Percentiles rank a stretch among this genome's conserved stretches.
Conservation (phyloP, 768 basidiomycete species). For the Calocera viscosa region DNA sequence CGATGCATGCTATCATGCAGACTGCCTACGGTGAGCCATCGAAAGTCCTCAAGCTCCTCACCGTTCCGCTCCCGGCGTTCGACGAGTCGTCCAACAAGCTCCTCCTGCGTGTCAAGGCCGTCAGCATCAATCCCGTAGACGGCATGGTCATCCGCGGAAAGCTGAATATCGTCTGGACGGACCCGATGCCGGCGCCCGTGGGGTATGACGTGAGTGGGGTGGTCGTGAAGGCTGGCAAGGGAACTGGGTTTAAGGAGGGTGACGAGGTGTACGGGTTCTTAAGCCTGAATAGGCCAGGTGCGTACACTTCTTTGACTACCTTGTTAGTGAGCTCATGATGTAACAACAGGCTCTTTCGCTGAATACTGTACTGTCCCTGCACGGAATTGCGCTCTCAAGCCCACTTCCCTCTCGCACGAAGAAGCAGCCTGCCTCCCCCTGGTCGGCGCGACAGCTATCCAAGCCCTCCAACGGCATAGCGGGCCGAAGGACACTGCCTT, state of each 20-base stretch:
- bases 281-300: neutral
- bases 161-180: neutral
- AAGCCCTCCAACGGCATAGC: neutral
- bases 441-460: neutral
- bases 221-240: neutral
- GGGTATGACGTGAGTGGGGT: neutral
- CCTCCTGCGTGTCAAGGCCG: neutral
- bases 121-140: constrained; percentile 4
- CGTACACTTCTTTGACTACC: neutral
- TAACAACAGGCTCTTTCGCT: neutral
- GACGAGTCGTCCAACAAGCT: neutral
- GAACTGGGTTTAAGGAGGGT: neutral
- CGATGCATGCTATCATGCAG: neutral
- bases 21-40: neutral
- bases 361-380: neutral
- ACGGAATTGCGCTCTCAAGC: neutral
- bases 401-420: neutral
- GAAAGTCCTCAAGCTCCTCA: neutral
- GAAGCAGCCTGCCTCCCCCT: neutral
- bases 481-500: neutral
- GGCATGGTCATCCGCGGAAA: neutral
- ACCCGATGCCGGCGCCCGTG: neutral
- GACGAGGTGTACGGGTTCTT: neutral
- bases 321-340: neutral
- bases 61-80: neutral